Base-by-base conservation (phyloP, 1,139 yeast species). In the Pichia sp. region DNA sequence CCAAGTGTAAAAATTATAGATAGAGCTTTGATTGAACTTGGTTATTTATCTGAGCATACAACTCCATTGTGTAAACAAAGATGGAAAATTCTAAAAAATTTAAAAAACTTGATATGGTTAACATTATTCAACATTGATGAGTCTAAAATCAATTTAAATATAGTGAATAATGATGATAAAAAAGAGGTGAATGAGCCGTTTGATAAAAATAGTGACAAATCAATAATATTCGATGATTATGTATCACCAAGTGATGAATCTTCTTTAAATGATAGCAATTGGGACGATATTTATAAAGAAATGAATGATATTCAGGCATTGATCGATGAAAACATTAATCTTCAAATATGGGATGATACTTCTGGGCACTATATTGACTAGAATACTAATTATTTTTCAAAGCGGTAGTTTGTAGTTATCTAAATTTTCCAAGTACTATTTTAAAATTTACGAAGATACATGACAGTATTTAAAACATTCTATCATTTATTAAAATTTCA, bases 311-410 rank as follows among this genome's bases (percentile, higher is more conserved):
- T 57, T n/a, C 51, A 54, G 37, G 40, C 39, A 7, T 44, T 53
- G 1, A 53, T 57, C 30, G 57, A 52, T 26, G 54, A 54, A 15
- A 56, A 56, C 25, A 49, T 56, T 22, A 51, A 55, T 35, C 39
- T 48, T 8, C 49, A 54, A 36, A 38, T 54, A 7, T 57, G 60
- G 60, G 60, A 57, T 42, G 49, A 52, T 29, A 45, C 44, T 22
- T 47, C 57, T 0, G 60, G 59, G 1, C 59, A 53, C 35, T 56
- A 45, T 38, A 24, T 53, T 40, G 18, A 9, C 18, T 32, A 18
- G 5, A 7, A n/a, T 29, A 29, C n/a, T 29, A n/a, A n/a, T n/a
- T n/a, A n/a, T n/a, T n/a, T n/a, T n/a, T n/a, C n/a, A n/a, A n/a
- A n/a, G n/a, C n/a, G n/a, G n/a, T n/a, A n/a, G n/a, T n/a, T n/a